Base-by-base conservation (phyloP, 1,139 yeast genomes). In the Scheffersomyces insectosa region DNA sequence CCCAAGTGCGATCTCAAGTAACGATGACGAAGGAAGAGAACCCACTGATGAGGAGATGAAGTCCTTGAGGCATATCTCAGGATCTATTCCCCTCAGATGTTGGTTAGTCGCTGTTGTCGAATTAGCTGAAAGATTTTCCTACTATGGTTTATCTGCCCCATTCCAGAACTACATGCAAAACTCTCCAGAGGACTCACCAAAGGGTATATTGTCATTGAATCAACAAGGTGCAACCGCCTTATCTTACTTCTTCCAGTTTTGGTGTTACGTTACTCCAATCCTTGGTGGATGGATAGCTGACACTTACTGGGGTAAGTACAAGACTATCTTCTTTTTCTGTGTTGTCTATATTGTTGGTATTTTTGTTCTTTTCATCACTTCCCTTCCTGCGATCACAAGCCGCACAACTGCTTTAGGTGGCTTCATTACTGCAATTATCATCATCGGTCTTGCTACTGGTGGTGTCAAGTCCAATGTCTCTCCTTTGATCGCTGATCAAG, bases 81-180 rank as follows among this genome's bases (percentile, higher is more conserved):
- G 49, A 11, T 42, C 36, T 12, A 54, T 56, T 20, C 62, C 62
- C 7, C 15, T 62, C 27, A 56, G 68, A 25, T 56, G 60, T 37
- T 57, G 60, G 59, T 47, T 57, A 14, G 60, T 57, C 23, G 59
- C 60, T 11, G 41, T 56, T 16, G 59, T 57, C 9, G 60, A 56
- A 38, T 54, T 57, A 48, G 55, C 60, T 5, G 60, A 57, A 41
- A 49, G 62, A 16, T 56, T 57, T 39, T 38, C 60, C 31, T 57
- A 54, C 51, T 57, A 57, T 30, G 62, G 62, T 20, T 70, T 85
- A 43, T 73, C 83, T 39, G 84, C 87, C 46, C 85, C 88, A 15
- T 81, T 87, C 68, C 85, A 82, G 63, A 86, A 87, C 66, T 86
- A 85, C 63, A 83, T 85, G 82, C 88, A 85, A 63, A 60, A 72